Conservation (phyloP, 1,139 yeast species). For the Blastobotrys illinoisensis region DNA sequence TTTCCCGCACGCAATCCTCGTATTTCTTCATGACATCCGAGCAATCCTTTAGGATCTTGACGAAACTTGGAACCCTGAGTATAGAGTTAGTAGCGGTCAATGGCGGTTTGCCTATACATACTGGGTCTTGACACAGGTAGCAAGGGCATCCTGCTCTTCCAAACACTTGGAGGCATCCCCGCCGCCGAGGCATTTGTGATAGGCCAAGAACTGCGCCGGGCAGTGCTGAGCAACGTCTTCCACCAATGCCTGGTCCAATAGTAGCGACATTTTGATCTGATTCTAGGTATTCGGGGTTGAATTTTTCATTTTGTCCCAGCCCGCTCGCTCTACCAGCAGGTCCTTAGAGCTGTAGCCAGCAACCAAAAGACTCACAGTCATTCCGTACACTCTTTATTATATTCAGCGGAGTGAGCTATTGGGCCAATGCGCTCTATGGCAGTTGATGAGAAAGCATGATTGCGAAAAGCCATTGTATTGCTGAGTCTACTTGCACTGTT, state of each 20-base stretch:
- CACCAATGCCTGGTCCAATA: slow-evolving; percentile 49
- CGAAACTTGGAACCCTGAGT: slow-evolving; percentile 54
- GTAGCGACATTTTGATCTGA: slow-evolving; percentile 35
- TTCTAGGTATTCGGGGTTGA: not conserved
- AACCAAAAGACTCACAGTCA: too few relatives aligned
- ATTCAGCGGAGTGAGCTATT: too few relatives aligned
- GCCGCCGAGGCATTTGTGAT: slow-evolving; percentile 58
- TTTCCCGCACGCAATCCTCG: slow-evolving; percentile 51
- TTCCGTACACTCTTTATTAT: too few relatives aligned
- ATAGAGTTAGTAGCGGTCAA: not conserved
- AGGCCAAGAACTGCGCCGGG: slow-evolving; percentile 57
- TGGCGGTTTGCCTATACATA: slow-evolving; percentile 10
- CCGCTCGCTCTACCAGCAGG: too few relatives aligned
- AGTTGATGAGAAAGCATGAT: too few relatives aligned
- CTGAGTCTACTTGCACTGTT: too few relatives aligned
- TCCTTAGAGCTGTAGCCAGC: too few relatives aligned
- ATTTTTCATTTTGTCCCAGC: not conserved
- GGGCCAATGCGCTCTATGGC: too few relatives aligned
- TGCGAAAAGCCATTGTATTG: too few relatives aligned
- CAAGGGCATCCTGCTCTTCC: slow-evolving; percentile 46
- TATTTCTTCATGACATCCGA: slow-evolving; percentile 50
- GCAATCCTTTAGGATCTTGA: slow-evolving; percentile 55
- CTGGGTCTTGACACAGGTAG: slow-evolving; percentile 50
- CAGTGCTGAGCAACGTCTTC: slow-evolving; percentile 61
- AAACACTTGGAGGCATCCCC: slow-evolving; percentile 46